These are phyloP conservation scores for Ulmus americana DNA, from an alignment of 331 rosid species.

Conservation along the genomic window DNA sequence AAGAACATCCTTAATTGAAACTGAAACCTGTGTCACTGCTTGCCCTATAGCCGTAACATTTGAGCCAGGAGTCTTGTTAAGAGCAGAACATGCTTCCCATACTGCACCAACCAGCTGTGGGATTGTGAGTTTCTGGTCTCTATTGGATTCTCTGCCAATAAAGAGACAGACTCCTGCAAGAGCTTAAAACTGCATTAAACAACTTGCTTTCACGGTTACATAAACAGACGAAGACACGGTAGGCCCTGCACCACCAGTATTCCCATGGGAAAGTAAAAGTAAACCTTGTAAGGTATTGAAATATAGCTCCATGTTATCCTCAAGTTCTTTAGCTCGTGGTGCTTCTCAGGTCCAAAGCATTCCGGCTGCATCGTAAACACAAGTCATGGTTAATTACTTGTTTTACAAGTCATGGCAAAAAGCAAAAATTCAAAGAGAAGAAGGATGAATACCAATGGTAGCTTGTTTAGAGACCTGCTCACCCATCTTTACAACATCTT, in stretches of 20 bases:
- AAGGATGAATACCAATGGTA: conserved; percentile 44
- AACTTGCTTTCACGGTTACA: conserved; percentile 58
- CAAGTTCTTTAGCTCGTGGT: conserved; percentile 47
- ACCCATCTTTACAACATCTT: conserved; percentile 55
- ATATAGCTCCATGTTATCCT: conserved; percentile 64
- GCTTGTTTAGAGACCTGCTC: conserved; percentile 79
- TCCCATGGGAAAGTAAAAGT: conserved; percentile 74
- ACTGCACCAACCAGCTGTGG: conserved; percentile 72
- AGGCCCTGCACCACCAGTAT: conserved; percentile 66
- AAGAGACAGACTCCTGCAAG: conserved; percentile 57
- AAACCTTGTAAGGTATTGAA: conserved; percentile 73
- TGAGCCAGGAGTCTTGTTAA: conserved; percentile 66
- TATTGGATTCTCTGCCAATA: conserved; percentile 34
- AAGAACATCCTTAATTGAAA: conserved; percentile 80
- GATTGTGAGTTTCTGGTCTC: conserved; percentile 40
- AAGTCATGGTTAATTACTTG: conserved; percentile 16
- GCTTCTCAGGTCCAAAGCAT: conserved; percentile 82
- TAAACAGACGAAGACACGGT: conserved; percentile 57
- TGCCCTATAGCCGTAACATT: conserved; percentile 80
- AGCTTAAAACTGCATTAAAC: conserved; percentile 71
- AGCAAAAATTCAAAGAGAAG: not conserved
- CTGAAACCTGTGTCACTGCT: conserved; percentile 72
- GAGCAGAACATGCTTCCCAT: conserved; percentile 80
- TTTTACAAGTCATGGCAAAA: no score
- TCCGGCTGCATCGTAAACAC: conserved; percentile 52